Percentiles rank a stretch among this genome's conserved stretches.
Evolutionary conservation across 441 rosid genomes (phyloP).

Genomic region (Erodium moschatum): DNA sequence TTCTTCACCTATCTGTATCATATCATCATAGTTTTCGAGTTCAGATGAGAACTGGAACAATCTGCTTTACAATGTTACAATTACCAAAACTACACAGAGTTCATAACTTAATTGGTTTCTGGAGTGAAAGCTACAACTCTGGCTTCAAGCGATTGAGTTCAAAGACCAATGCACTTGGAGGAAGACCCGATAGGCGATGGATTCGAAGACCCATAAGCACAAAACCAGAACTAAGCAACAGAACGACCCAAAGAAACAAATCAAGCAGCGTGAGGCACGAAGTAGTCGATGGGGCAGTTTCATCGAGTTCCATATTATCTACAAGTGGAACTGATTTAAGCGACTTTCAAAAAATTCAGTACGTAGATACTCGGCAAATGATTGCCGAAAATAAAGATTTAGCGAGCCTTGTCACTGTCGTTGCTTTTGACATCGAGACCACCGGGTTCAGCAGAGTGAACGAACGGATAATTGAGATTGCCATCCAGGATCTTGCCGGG

Average conservation of each 20-base stretch:
- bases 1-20: slow-evolving; percentile 18
- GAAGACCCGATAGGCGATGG: slow-evolving; percentile 52
- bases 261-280: slow-evolving; percentile 29
- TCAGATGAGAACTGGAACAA: slow-evolving; percentile 37
- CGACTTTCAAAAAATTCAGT: slow-evolving; percentile 33
- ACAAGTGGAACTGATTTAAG: slow-evolving; percentile 27
- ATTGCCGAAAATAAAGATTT: slow-evolving; percentile 46
- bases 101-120: slow-evolving; percentile 40
- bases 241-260: slow-evolving; percentile 28
- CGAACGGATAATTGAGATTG: slow-evolving; percentile 68
- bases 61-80: slow-evolving; percentile 61
- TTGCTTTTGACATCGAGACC: slow-evolving; percentile 68
- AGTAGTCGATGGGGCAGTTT: slow-evolving; percentile 34
- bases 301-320: slow-evolving; percentile 32
- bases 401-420: slow-evolving; percentile 43
- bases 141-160: slow-evolving; percentile 31
- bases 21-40: slow-evolving; percentile 18
- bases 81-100: slow-evolving; percentile 41
- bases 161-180: slow-evolving; percentile 39
- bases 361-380: slow-evolving; percentile 36
- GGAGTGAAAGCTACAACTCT: slow-evolving; percentile 37
- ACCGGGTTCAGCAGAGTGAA: slow-evolving; percentile 49
- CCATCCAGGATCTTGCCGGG: slow-evolving; percentile 67
- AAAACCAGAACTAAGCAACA: slow-evolving; percentile 31
- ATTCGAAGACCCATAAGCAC: slow-evolving; percentile 44